Evolutionary conservation across 371 early-diverging fungal genomes (phyloP), one percentile per base, ranked within the genome.

Genomic region (Smittium mucronatum): DNA sequence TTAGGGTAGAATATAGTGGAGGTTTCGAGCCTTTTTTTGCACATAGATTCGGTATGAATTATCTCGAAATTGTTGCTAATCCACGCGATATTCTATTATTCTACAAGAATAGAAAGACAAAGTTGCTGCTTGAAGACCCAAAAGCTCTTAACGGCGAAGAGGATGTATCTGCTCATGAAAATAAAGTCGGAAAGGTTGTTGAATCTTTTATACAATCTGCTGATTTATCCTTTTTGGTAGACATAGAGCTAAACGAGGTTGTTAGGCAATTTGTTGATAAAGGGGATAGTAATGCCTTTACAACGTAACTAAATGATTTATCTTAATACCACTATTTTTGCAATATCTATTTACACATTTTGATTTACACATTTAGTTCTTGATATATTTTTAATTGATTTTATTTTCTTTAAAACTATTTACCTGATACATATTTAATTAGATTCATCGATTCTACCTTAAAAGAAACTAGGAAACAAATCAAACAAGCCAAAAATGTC

Each of bases 31-130:
- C 89, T 32, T 86, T 95, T 75, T 94, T 94, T 73, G 87, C 91
- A 2, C 86, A 88, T 74, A 81, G 88, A 34, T 93, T 96, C 73
- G 94, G 94, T 0, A 85, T 88, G 67, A 76, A 81, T 57, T 95
- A 93, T 81, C 87, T 86, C 8, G 87, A 89, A 28, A 76, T 80
- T 15, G 93, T 97, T 0, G 98, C 98, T n/a, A 99, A 99, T 76
- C 93, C 96, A 0, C 85, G 87, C 36, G 98, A 99, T 67, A 87
- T 95, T 59, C 76, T 99, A 5, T 84, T 86, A 57, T 92, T 97
- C 74, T 86, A 86, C 71, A 67, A 1, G 34, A 70, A 68, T 32
- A 69, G 35, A 21, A 63, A 47, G 36, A 66, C 8, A 16, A 59
- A 59, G 26, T 5, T n/a, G 11, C 28, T 59, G 8, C 15, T 59